phyloP scores from a whole-genome alignment of 106 monocot species.

The Dioscorea dumetorum region DNA sequence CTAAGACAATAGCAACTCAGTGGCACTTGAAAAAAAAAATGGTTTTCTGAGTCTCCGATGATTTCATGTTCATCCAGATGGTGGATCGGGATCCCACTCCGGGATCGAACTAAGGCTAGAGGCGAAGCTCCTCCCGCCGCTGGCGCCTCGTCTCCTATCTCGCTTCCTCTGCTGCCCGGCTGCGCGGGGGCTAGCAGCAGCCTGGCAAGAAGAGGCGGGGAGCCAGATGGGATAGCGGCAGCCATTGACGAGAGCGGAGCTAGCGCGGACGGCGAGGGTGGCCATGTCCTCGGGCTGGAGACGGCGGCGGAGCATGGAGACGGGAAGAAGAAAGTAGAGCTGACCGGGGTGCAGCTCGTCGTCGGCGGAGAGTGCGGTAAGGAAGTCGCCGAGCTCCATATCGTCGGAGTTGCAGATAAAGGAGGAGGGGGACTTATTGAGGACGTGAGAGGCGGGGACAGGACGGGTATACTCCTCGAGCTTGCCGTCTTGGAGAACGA shows the following conservation, averaged over 20 bases:
- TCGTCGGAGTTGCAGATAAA: slow-evolving; percentile 49
- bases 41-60: too few species aligned
- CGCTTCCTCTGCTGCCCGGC: background rate
- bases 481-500: slow-evolving; percentile 23
- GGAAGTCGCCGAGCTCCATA: slow-evolving; percentile 28
- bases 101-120: background rate
- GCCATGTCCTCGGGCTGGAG: slow-evolving; percentile 29
- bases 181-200: background rate
- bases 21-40: too few species aligned
- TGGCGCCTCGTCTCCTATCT: background rate
- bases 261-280: slow-evolving; percentile 26
- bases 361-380: slow-evolving; percentile 11
- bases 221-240: slow-evolving; percentile 20
- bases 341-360: slow-evolving; percentile 36
- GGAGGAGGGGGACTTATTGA: slow-evolving; percentile 8
- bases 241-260: slow-evolving; percentile 10
- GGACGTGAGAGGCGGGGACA: slow-evolving; percentile 13
- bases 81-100: background rate
- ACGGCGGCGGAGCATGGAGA: slow-evolving; percentile 21
- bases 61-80: too few species aligned
- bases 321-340: slow-evolving; percentile 42
- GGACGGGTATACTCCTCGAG: slow-evolving; percentile 30
- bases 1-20: too few species aligned
- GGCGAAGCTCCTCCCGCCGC: background rate
- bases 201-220: background rate